phyloP scores from a whole-genome alignment of 139 green algal genomes.

The Closterium sp. region DNA sequence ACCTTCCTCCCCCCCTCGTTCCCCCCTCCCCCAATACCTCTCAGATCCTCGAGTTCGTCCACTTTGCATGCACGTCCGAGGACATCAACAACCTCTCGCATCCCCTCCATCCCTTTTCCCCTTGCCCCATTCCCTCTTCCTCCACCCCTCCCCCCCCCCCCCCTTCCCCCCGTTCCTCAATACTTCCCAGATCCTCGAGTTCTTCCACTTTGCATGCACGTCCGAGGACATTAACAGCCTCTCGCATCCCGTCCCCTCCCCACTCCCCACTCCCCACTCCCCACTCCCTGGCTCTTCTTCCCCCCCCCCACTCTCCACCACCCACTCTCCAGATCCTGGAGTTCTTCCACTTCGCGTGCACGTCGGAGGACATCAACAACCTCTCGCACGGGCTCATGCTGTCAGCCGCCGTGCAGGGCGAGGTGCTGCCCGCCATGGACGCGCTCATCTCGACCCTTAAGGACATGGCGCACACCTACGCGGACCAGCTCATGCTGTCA shows the following conservation, averaged over 20 bases:
- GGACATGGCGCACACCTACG: conserved; percentile 72
- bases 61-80: conserved; percentile 98
- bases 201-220: conserved; percentile 99
- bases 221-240: conserved; percentile 99
- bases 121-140: no score
- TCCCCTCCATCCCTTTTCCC: no score
- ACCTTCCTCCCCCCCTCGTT: no score
- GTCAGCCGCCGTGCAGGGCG: conserved; percentile 68
- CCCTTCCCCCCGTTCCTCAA: no score
- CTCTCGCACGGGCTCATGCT: conserved; percentile 95
- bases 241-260: conserved; percentile 89
- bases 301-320: no score
- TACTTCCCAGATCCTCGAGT: conserved; percentile 76
- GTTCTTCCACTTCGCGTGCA: conserved; percentile 99
- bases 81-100: conserved; percentile 99
- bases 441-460: conserved; percentile 70
- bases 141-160: no score
- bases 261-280: no score
- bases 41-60: conserved; percentile 85
- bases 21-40: no score
- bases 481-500: conserved; percentile 88
- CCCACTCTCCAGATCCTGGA: conserved; percentile 68
- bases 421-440: conserved; percentile 68
- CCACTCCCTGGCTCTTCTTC: no score
- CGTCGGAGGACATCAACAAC: conserved; percentile 99